Conservation (phyloP, 83 land plant genomes). For the Isoetes engelmannii region DNA sequence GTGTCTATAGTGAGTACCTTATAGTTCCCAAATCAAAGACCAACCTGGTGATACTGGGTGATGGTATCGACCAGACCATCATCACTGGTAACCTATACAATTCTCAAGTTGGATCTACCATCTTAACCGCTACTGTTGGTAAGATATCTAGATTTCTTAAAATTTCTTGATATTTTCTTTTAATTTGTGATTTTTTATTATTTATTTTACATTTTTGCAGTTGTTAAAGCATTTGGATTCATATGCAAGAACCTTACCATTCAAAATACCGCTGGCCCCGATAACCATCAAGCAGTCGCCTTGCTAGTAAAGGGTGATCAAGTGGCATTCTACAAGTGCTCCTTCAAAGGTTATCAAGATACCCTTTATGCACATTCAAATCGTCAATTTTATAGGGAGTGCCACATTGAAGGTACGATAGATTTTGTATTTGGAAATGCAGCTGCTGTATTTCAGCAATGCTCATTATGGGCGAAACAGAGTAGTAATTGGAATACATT, state of each 20-base stretch:
- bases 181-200: too few species aligned
- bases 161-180: too few species aligned
- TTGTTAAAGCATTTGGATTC: too few species aligned
- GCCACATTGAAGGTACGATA: background rate
- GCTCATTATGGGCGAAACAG: background rate
- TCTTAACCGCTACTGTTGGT: background rate
- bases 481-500: background rate
- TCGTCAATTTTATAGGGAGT: slow-evolving; percentile 4
- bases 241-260: background rate
- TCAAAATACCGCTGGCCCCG: background rate
- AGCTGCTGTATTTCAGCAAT: background rate
- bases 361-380: background rate
- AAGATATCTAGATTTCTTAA: too few species aligned
- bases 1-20: background rate
- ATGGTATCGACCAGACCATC: background rate
- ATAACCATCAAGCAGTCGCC: background rate
- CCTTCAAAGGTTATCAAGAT: slow-evolving; percentile 1
- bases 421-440: slow-evolving; percentile 1
- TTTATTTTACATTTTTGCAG: too few species aligned
- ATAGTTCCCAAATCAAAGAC: background rate
- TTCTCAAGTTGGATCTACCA: background rate
- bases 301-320: background rate
- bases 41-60: slow-evolving; percentile 3
- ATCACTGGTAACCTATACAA: background rate
- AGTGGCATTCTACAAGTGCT: slow-evolving; percentile 1